Evolutionary conservation across 768 basidiomycete species (phyloP).

Genomic region (Amanita jacksonii): DNA sequence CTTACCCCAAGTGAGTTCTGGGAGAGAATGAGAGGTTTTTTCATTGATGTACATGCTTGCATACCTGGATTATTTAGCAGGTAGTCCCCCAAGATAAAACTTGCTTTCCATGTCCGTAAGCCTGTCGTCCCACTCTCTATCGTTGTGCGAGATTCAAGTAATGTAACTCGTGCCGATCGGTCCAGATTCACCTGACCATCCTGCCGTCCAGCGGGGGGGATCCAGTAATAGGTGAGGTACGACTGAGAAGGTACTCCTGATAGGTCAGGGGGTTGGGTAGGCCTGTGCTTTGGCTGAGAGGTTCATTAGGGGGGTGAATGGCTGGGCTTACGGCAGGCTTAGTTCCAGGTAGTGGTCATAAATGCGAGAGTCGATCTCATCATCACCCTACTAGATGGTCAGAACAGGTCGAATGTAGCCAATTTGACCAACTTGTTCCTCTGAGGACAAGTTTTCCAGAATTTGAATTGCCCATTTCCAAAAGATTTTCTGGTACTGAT

Average conservation of each 20-base stretch:
- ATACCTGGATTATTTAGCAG: conserved; percentile 49
- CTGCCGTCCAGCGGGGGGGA: conserved; percentile 7
- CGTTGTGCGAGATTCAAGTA: conserved; percentile 64
- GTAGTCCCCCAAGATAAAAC: conserved; percentile 54
- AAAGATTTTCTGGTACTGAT: conserved; percentile 51
- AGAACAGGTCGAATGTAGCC: not conserved
- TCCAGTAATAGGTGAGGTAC: conserved; percentile 63
- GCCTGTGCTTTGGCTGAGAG: not conserved
- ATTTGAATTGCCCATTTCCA: conserved; percentile 63
- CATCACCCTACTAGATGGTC: conserved; percentile 28
- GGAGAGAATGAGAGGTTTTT: not conserved
- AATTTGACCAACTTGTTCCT: conserved; percentile 35
- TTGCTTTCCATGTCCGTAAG: conserved; percentile 71
- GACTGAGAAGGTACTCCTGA: conserved; percentile 38
- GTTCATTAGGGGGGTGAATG: conserved; percentile 7
- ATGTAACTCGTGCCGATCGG: conserved; percentile 37
- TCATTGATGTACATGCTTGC: not conserved
- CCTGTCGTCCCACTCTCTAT: conserved; percentile 77
- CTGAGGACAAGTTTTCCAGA: conserved; percentile 36
- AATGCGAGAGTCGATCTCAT: conserved; percentile 56
- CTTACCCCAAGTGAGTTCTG: conserved; percentile 37
- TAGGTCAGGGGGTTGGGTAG: conserved; percentile 10
- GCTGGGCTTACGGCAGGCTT: conserved; percentile 10
- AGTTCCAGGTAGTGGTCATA: conserved; percentile 52
- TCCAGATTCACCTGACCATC: conserved; percentile 14